Percentiles rank a stretch among this genome's conserved stretches.
These are phyloP conservation scores for Pyracantha coccinea DNA, from an alignment of 331 rosid species.

Conservation along the genomic window DNA sequence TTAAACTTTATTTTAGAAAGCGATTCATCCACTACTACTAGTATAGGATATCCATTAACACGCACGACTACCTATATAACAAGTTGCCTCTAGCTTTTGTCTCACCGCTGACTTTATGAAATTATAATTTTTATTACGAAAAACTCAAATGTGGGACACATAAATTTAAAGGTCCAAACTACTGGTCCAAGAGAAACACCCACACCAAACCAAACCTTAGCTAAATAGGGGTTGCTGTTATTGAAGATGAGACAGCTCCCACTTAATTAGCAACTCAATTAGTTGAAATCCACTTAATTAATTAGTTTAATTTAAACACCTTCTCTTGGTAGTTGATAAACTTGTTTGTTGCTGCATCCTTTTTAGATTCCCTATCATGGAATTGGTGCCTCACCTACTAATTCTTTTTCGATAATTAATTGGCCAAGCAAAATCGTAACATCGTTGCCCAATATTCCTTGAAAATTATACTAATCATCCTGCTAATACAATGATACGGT, in stretches of 20 bases:
- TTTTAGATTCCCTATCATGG: slow-evolving; percentile 47
- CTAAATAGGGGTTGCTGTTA: neutral
- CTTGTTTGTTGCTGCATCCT: slow-evolving; percentile 42
- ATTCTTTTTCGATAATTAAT: neutral
- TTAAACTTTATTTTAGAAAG: too few relatives aligned
- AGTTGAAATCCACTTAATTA: neutral
- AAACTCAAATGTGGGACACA: neutral
- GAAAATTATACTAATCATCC: too few relatives aligned
- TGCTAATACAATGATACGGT: too few relatives aligned
- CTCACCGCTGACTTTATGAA: too few relatives aligned
- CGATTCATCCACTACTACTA: too few relatives aligned
- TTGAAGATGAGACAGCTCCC: slow-evolving; percentile 9
- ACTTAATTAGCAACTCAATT: slow-evolving; percentile 6
- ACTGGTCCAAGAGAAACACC: neutral
- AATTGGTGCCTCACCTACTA: slow-evolving; percentile 38
- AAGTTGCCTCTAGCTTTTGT: too few relatives aligned
- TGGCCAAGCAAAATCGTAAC: too few relatives aligned
- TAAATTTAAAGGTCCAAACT: neutral
- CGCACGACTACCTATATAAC: too few relatives aligned
- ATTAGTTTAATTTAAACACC: neutral
- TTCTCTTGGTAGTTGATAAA: neutral
- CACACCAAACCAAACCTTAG: neutral
- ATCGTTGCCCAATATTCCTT: too few relatives aligned
- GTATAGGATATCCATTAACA: too few relatives aligned
- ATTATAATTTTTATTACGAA: too few relatives aligned